phyloP scores from a whole-genome alignment of 257 asterid species.

The Vinca minor region DNA sequence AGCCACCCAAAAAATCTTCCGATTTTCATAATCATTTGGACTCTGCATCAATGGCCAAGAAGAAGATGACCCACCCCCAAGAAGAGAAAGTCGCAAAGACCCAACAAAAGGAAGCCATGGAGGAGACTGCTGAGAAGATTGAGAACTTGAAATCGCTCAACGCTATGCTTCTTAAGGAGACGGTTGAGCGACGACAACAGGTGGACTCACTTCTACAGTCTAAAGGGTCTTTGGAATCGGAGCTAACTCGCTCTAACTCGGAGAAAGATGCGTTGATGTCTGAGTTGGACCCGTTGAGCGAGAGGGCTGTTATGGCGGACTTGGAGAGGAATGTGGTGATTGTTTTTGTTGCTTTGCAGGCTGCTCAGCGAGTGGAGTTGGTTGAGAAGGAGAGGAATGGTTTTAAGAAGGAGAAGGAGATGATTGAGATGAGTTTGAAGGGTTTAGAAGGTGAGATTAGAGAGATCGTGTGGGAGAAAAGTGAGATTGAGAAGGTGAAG shows the following conservation, averaged over 20 bases:
- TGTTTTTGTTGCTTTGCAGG: conserved; percentile 40
- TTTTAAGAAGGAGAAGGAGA: conserved; percentile 10
- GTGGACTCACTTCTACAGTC: conserved; percentile 45
- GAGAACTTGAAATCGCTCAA: conserved; percentile 54
- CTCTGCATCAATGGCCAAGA: conserved; percentile 21
- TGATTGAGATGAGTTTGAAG: conserved; percentile 19
- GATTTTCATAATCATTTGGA: not conserved
- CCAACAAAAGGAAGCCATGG: conserved; percentile 7
- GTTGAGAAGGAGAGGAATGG: conserved; percentile 23
- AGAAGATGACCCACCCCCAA: conserved; percentile 17
- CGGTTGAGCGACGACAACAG: conserved; percentile 55
- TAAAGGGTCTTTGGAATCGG: conserved; percentile 37
- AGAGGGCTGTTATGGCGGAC: conserved; percentile 38
- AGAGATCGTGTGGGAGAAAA: conserved; percentile 28
- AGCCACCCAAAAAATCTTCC: not conserved
- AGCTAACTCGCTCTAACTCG: conserved; percentile 40
- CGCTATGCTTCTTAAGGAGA: conserved; percentile 52
- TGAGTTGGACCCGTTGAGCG: conserved; percentile 41
- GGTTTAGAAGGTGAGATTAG: conserved; percentile 37
- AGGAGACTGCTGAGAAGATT: conserved; percentile 18
- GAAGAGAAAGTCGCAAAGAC: conserved; percentile 3
- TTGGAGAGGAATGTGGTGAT: conserved; percentile 48
- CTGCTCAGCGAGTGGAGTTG: conserved; percentile 27
- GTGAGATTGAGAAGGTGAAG: conserved; percentile 26
- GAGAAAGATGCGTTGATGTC: conserved; percentile 34